A percentile compares a stretch with the other conserved stretches of the same genome.
Evolutionary conservation across 1,139 yeast genomes (phyloP).

Genomic region (Pichia sp.): DNA sequence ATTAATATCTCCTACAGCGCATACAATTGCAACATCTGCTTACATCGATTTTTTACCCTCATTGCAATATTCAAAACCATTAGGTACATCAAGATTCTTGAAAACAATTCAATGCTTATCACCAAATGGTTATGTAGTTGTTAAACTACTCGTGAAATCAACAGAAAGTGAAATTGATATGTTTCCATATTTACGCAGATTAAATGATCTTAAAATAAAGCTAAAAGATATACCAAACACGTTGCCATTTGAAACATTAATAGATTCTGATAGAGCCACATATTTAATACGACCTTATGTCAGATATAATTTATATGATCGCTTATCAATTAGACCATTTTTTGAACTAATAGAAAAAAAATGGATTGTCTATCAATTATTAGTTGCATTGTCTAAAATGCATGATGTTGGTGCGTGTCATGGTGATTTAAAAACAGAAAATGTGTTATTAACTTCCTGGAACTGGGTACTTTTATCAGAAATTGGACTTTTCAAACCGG

Average conservation of each 20-base stretch:
- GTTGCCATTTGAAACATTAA: constrained; percentile 62
- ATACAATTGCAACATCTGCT: constrained; percentile 87
- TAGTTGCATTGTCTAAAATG: constrained; percentile 53
- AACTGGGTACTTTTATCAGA: constrained; percentile 82
- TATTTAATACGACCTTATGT: constrained; percentile 79
- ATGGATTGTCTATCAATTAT: constrained; percentile 77
- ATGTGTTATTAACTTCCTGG: constrained; percentile 80
- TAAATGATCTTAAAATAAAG: constrained; percentile 35
- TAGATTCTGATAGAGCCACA: constrained; percentile 90
- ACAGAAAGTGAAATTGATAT: constrained; percentile 22
- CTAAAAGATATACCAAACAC: constrained; percentile 53
- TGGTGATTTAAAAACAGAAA: constrained; percentile 91
- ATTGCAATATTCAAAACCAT: constrained; percentile 63
- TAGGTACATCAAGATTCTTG: constrained; percentile 74
- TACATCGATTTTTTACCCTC: constrained; percentile 66
- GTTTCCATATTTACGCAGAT: constrained; percentile 32
- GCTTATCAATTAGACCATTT: constrained; percentile 84
- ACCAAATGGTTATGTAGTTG: constrained; percentile 60
- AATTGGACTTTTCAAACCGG: constrained; percentile 82
- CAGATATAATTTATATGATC: constrained; percentile 72
- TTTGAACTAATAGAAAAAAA: constrained; percentile 72
- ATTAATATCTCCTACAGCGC: constrained; percentile 80
- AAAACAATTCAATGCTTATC: constrained; percentile 79
- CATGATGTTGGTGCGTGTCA: constrained; percentile 63
- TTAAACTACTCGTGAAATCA: constrained; percentile 80